Evolutionary conservation across 257 asterid genomes (phyloP).

Genomic region (Nicotiana tomentosiformis): DNA sequence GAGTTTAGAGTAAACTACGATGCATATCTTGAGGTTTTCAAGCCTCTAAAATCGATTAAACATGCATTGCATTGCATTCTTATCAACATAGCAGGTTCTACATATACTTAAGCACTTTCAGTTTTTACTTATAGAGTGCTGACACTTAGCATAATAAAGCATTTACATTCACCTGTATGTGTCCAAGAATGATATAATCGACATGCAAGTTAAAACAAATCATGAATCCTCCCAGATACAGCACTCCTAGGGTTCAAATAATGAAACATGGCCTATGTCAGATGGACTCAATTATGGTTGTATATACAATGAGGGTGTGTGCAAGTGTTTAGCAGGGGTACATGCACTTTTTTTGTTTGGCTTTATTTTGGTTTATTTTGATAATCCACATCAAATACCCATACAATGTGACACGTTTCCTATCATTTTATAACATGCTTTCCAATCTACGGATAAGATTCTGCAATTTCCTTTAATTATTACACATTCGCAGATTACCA

Average conservation of each 20-base stretch:
- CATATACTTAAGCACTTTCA: not conserved
- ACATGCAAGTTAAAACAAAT: not conserved
- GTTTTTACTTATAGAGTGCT: not conserved
- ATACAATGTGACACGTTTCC: not conserved
- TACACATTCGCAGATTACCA: not conserved
- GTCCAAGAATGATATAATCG: not conserved
- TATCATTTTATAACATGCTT: not conserved
- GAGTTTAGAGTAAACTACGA: not conserved
- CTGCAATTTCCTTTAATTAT: not conserved
- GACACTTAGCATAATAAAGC: not conserved
- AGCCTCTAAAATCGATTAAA: not conserved
- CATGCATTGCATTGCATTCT: not conserved
- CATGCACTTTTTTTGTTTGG: not conserved
- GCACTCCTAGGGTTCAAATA: not conserved
- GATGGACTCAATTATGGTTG: not conserved
- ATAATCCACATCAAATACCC: not conserved
- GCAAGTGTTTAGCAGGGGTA: not conserved
- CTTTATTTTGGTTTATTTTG: not conserved
- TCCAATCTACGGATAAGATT: not conserved
- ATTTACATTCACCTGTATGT: not conserved
- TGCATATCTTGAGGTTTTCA: not conserved
- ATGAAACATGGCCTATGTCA: not conserved
- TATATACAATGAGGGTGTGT: not conserved
- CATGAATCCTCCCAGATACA: not conserved
- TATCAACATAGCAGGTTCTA: not conserved